Evolutionary conservation across 257 asterid species (phyloP), one percentile per base, ranked within the genome.

Genomic region (Mentha longifolia): DNA sequence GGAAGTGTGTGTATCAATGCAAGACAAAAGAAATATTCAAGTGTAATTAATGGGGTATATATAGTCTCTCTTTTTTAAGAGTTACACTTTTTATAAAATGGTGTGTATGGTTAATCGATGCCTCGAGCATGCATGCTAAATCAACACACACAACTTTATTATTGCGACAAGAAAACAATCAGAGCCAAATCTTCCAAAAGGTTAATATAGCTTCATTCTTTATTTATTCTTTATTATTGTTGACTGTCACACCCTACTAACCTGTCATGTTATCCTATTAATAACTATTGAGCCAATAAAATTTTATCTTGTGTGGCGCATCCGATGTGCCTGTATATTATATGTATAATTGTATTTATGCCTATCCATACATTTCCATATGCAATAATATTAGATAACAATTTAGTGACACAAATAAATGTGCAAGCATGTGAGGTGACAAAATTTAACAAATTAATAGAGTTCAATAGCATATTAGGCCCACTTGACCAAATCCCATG

Each of bases 351-450:
- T 22, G 25, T 22, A 22, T 22, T 22, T 22, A 22, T 22, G 25
- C 37, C 4, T 33, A 2, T 33, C 37, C 37, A 33, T 33, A 33
- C 37, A 33, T 33, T 33, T 33, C 5, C 37, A 33, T 6, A 41
- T 41, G 46, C 5, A n/a, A 46, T 50, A 15, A 50, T 39, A 47
- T 58, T 55, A 22, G 55, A 41, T 50, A 3, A 51, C 67, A 55
- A 52, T 62, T 1, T 61, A 45, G 72, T 42, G 67, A 50, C 51
- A 60, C 54, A 25, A 54, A 9, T 43, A 46, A 54, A 62, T 68
- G 76, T 68, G 70, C 66, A 62, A 37, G 61, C 76, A 78, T 74
- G 79, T 74, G 79, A 63, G 66, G 76, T 74, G 69, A 78, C 79
- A 73, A 61, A 10, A 73, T 15, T 60, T 41, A 67, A 55, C 19